These are phyloP conservation scores for Piloderma croceum DNA, from an alignment of 768 basidiomycete species.

Conservation along the genomic window DNA sequence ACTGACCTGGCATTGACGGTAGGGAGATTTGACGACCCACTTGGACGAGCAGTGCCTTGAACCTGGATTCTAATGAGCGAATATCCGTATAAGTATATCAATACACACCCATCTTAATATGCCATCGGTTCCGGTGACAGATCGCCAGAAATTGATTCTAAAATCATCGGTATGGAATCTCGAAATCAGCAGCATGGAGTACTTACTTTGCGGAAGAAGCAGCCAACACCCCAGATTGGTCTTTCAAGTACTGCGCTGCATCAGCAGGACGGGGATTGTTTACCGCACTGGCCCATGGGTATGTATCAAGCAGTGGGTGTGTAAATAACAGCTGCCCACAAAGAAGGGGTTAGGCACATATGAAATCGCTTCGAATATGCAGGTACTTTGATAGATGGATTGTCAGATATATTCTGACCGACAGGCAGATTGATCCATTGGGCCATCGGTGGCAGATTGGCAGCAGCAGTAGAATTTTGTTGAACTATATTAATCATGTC, in stretches of 20 bases:
- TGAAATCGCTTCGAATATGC: too few relatives aligned
- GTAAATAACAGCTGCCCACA: too few relatives aligned
- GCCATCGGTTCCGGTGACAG: constrained; percentile 40
- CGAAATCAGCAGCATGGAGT: too few relatives aligned
- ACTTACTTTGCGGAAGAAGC: constrained; percentile 48
- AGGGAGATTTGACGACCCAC: constrained; percentile 46
- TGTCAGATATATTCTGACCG: constrained; percentile 43
- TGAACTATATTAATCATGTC: constrained; percentile 52
- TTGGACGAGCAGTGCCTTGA: constrained; percentile 61
- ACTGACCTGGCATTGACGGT: constrained; percentile 40
- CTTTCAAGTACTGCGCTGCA: constrained; percentile 45
- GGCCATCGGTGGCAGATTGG: constrained; percentile 40
- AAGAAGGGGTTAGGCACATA: too few relatives aligned
- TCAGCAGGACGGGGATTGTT: constrained; percentile 49
- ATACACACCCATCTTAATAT: constrained; percentile 42
- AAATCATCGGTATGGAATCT: background rate
- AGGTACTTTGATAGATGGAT: constrained; percentile 57
- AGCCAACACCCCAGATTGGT: constrained; percentile 52
- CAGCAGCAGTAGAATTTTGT: constrained; percentile 38
- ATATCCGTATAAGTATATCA: background rate
- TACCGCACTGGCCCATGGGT: constrained; percentile 62
- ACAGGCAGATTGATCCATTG: constrained; percentile 50
- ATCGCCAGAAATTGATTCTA: constrained; percentile 60
- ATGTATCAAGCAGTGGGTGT: constrained; percentile 55
- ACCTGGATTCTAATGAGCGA: constrained; percentile 26